These are phyloP conservation scores for Esteya vermicola DNA, from an alignment of 2,329 filamentous ascomycete species.

Conservation along the genomic window DNA sequence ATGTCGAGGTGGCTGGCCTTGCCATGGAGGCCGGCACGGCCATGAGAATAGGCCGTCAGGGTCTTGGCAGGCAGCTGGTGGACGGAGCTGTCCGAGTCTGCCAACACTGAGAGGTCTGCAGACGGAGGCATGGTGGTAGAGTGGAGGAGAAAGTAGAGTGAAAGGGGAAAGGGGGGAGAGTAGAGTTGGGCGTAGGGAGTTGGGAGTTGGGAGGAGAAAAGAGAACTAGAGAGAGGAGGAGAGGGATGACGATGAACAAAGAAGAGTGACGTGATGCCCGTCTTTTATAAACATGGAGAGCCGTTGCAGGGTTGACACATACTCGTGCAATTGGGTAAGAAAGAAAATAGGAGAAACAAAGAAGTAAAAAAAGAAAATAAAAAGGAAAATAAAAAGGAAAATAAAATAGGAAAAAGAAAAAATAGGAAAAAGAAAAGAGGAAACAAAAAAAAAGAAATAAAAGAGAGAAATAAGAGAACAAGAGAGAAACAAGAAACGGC, in stretches of 20 bases:
- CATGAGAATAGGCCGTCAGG: not conserved
- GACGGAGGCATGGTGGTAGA: conserved; percentile 7
- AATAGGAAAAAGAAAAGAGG: not conserved
- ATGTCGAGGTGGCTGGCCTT: conserved; percentile 34
- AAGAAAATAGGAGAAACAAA: too few species aligned
- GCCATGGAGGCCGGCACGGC: not conserved
- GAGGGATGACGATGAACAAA: too few species aligned
- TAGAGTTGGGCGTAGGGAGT: too few species aligned
- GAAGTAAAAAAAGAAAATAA: not conserved
- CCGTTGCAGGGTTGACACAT: too few species aligned
- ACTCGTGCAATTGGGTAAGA: too few species aligned
- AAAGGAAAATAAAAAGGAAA: not conserved
- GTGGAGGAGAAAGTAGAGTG: not conserved
- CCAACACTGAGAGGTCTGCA: conserved; percentile 7
- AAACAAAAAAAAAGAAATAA: not conserved
- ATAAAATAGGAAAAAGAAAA: not conserved
- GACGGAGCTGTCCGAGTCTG: not conserved
- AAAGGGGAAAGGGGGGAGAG: too few species aligned
- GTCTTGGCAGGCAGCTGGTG: not conserved
- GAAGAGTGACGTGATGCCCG: too few species aligned
- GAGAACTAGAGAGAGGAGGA: not conserved
- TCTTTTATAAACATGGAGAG: too few species aligned
- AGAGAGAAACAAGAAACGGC: too few species aligned
- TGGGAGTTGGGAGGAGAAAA: not conserved
- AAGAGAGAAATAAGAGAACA: too few species aligned